phyloP scores from a whole-genome alignment of 2,329 filamentous ascomycete genomes.

The Aureobasidium uvarum region DNA sequence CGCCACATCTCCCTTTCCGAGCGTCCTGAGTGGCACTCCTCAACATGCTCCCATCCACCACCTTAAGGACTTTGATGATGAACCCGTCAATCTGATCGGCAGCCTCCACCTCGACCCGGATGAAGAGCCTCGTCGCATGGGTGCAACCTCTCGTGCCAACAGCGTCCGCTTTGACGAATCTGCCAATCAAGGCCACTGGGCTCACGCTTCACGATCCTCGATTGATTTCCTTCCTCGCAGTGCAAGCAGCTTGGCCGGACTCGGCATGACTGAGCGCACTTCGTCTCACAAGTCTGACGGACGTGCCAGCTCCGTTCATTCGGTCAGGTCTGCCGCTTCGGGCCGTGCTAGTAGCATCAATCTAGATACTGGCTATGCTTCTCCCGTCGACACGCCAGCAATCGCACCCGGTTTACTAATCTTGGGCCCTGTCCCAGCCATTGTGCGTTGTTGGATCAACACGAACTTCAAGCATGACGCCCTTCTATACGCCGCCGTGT shows the following conservation, averaged over 20 bases:
- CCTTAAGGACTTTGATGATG: slow-evolving; percentile 88
- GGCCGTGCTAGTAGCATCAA: slow-evolving; percentile 86
- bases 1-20: slow-evolving; percentile 82
- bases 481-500: slow-evolving; percentile 86
- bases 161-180: slow-evolving; percentile 98
- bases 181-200: slow-evolving; percentile 86
- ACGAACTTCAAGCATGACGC: slow-evolving; percentile 86
- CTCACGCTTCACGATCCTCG: slow-evolving; percentile 76
- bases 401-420: slow-evolving; percentile 83
- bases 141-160: slow-evolving; percentile 87
- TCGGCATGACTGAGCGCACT: slow-evolving; percentile 83
- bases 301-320: slow-evolving; percentile 83
- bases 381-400: slow-evolving; percentile 67
- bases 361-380: slow-evolving; percentile 71
- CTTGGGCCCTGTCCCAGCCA: slow-evolving; percentile 84
- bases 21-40: slow-evolving; percentile 74
- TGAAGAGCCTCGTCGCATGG: slow-evolving; percentile 78
- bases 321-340: slow-evolving; percentile 71
- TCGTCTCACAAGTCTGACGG: slow-evolving; percentile 96
- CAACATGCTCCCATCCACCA: slow-evolving; percentile 78
- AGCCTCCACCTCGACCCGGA: slow-evolving; percentile 83
- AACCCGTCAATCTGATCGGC: slow-evolving; percentile 73
- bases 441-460: slow-evolving; percentile 93
- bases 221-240: slow-evolving; percentile 73
- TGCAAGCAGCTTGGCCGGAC: slow-evolving; percentile 72